Evolutionary conservation across 2,329 filamentous ascomycete species (phyloP), one percentile per base, ranked within the genome.

Genomic region (Moelleriella libera): DNA sequence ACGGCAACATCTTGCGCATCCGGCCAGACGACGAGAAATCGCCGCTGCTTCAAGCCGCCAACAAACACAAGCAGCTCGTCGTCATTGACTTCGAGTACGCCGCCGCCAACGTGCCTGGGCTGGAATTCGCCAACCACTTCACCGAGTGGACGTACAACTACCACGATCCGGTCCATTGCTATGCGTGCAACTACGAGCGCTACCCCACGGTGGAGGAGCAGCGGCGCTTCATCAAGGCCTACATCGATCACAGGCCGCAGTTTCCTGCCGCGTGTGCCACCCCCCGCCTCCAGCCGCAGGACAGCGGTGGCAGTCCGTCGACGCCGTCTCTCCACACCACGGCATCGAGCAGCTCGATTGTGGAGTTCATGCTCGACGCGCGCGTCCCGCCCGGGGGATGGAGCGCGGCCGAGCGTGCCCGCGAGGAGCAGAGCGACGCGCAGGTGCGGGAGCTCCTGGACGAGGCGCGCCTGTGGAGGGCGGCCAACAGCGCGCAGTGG

Each of bases 61-160:
- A 97, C 64, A 82, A 90, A 55, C 92, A 98, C 68, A 97, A 94
- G 64, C 90, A 94, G 65, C 77, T 98, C 11, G 77, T 97, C 12
- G 92, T 98, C 53, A 98, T 98, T 58, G 92, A 98, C 63, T 98
- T 98, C 58, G 92, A 98, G 60, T 98, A 98, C 61, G 85, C 92
- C 1, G 89, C 83, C 2, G 88, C 90, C 49, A 98, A 97, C 61
- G 74, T 82, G 0, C 81, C 80, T 0, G 92, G 88, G 1, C 72
- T 88, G 12, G 92, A 98, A 64, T 97, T 98, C 61, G 92, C 88
- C 49, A 98, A 98, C 63, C 92, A 98, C 65, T 98, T 98, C 65
- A 85, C 87, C 1, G 92, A 98, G 66, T 98, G 92, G 92, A 85
- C 87, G 56, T 97, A 97, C 72, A 90, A 98, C 66, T 98, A 98